Percentiles rank a stretch among this genome's conserved stretches.
Evolutionary conservation across 2,329 filamentous ascomycete species (phyloP).

Genomic region (Arthrinium phaeospermum): DNA sequence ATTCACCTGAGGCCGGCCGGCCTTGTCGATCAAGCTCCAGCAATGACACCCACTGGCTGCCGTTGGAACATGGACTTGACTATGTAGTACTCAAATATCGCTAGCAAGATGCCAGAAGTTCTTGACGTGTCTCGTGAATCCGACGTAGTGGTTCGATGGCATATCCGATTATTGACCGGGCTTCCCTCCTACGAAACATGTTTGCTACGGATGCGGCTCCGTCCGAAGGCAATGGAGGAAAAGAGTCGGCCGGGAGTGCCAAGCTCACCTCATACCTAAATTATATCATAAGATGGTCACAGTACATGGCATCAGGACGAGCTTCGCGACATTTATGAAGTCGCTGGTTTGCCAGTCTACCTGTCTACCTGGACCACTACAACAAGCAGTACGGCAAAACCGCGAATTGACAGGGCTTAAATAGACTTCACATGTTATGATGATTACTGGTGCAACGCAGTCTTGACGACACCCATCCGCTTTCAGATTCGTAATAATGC

Average conservation of each 20-base stretch:
- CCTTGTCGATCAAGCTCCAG: slow-evolving; percentile 1
- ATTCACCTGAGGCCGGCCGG: neutral
- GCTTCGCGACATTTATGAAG: neutral
- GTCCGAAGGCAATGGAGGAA: neutral
- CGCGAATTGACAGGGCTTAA: neutral
- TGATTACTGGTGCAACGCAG: neutral
- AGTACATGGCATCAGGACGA: neutral
- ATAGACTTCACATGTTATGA: neutral
- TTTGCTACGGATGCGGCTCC: neutral
- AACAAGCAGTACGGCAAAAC: neutral
- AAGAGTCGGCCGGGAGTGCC: neutral
- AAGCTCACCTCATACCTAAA: too few species aligned
- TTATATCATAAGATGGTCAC: neutral
- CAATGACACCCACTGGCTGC: neutral
- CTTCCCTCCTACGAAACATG: neutral
- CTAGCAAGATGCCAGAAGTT: neutral
- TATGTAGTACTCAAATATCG: neutral
- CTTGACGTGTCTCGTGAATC: neutral
- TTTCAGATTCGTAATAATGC: slow-evolving; percentile 15
- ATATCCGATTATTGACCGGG: neutral
- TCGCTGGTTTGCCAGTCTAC: neutral
- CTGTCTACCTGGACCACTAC: neutral
- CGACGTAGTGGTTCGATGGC: neutral
- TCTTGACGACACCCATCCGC: slow-evolving; percentile 3
- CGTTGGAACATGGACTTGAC: neutral